Base-by-base conservation (phyloP, 1,284 basidiomycete genomes). In the Trichosporon sp. region DNA sequence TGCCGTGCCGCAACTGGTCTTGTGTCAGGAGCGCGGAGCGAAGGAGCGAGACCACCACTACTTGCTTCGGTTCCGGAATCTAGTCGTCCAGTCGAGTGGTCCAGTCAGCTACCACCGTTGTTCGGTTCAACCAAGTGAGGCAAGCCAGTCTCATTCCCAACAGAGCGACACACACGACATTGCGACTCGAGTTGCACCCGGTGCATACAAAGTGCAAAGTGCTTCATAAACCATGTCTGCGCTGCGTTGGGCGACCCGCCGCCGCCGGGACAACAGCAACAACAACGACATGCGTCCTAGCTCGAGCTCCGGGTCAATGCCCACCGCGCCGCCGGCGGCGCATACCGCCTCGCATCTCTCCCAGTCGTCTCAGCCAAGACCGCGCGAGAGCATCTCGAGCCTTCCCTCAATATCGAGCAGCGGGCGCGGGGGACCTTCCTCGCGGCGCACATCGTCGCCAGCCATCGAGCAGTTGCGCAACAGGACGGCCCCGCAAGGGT, bases 401-500 rank as follows among this genome's bases (percentile, higher is more conserved):
- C 25, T 54, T 7, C 49, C 49, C 19, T 54, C 49, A 3, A 16
- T 29, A 3, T 19, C 25, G 5, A 54, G 27, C 14, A 14, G 46
- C 6, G 19, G 25, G 46, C 6, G 19, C 40, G 9, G 25, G 27
- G 2, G 16, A 25, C 27, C 31, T 27, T 1, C 10, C 21, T 27
- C 46, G 32, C 32, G 46, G 59, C 59, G 59, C 32, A 25, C 52
- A 10, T 56, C 60, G n/a, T 56, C 60, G 10, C n/a, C 32, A 14
- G 60, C 60, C 8, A 32, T 61, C 34, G 60, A 61, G 21, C 60
- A 61, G 36, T 14, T 61, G 27, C 34, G 60, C 14, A 40, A 37
- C 36, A 54, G 49, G 19, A 25, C 56, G 13, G 13, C 34, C n/a
- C 27, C 27, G 7, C 49, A 54, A 7, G 49, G 16, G 13, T 29